phyloP scores from a whole-genome alignment of 2,329 filamentous ascomycete species.

The Trichophyton simii region DNA sequence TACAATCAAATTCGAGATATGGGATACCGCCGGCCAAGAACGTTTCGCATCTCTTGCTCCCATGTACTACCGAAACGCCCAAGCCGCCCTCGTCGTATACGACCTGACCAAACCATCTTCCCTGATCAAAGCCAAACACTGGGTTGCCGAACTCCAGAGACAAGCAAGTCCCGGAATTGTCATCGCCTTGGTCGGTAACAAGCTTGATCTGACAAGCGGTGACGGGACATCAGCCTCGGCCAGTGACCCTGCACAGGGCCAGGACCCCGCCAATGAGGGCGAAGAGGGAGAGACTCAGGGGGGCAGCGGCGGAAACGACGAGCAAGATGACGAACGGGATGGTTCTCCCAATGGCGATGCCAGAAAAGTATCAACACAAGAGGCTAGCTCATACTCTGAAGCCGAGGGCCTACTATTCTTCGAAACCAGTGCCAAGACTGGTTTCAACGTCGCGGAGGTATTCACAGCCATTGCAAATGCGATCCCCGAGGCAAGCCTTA shows the following conservation, averaged over 20 bases:
- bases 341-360: slow-evolving; percentile 56
- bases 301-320: slow-evolving; percentile 21
- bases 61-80: slow-evolving; percentile 99
- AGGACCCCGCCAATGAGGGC: slow-evolving; percentile 54
- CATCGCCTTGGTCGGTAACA: slow-evolving; percentile 95
- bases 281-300: slow-evolving; percentile 21
- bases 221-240: slow-evolving; percentile 31
- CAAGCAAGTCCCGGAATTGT: slow-evolving; percentile 99
- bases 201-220: slow-evolving; percentile 87
- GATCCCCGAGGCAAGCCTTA: slow-evolving; percentile 91
- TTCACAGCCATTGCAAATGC: slow-evolving; percentile 97
- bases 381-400: slow-evolving; percentile 85
- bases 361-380: slow-evolving; percentile 77
- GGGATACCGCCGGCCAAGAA: slow-evolving; percentile 97
- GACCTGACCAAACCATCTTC: slow-evolving; percentile 88
- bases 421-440: slow-evolving; percentile 95
- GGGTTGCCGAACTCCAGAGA: slow-evolving; percentile 97
- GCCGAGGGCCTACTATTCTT: slow-evolving; percentile 93
- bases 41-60: slow-evolving; percentile 97
- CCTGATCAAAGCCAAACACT: slow-evolving; percentile 95
- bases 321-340: slow-evolving; percentile 33
- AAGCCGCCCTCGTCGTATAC: slow-evolving; percentile 98
- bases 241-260: slow-evolving; percentile 46
- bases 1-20: slow-evolving; percentile 83
- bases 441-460: slow-evolving; percentile 84